phyloP scores from a whole-genome alignment of 441 rosid genomes.

The Arabidopsis hybrid region DNA sequence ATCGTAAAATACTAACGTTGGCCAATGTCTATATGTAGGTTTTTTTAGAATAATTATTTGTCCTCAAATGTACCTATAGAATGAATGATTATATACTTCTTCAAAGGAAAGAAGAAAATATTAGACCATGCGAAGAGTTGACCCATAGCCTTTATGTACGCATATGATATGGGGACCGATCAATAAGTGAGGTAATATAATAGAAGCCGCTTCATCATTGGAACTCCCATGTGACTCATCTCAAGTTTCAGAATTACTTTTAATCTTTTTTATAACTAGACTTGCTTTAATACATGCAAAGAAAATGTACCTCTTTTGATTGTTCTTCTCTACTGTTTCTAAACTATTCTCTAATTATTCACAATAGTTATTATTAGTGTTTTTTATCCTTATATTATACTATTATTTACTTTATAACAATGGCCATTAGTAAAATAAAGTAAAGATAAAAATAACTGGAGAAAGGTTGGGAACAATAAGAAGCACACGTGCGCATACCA shows the following conservation, averaged over 20 bases:
- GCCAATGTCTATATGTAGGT: neutral
- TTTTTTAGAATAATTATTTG: neutral
- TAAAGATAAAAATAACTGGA: neutral
- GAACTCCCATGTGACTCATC: conserved; percentile 35
- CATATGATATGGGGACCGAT: conserved; percentile 32
- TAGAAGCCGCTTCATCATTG: conserved; percentile 36
- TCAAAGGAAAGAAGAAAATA: conserved; percentile 25
- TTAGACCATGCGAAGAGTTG: conserved; percentile 35
- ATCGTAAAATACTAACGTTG: conserved; percentile 3
- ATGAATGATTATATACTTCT: neutral
- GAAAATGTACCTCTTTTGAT: neutral
- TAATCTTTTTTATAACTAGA: neutral
- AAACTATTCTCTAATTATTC: neutral
- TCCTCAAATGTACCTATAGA: neutral
- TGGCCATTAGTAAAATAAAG: neutral
- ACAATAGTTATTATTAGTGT: neutral
- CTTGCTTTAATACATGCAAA: neutral
- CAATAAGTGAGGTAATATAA: conserved; percentile 35
- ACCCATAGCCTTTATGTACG: conserved; percentile 17
- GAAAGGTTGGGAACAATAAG: neutral
- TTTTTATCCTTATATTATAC: neutral
- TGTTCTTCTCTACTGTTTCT: neutral
- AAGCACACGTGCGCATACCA: conserved; percentile 42
- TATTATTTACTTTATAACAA: neutral
- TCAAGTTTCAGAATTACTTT: neutral